Evolutionary conservation across 2,329 filamentous ascomycete genomes (phyloP).

Genomic region (Alternaria brassicicola): DNA sequence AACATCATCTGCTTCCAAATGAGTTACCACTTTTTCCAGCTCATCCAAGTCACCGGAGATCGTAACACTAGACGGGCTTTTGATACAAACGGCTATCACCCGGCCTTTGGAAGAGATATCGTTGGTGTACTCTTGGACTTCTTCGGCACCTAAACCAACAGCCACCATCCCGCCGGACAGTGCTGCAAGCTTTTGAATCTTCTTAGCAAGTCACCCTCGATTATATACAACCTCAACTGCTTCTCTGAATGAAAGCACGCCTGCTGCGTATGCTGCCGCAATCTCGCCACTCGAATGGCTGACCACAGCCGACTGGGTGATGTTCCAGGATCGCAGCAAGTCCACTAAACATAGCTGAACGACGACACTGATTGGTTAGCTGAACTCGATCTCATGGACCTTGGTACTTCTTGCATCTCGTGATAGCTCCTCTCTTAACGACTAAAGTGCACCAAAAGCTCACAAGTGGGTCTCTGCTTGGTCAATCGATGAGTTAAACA

Average conservation of each 20-base stretch:
- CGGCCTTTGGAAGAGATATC: not conserved
- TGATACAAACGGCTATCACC: constrained; percentile 8
- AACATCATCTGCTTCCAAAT: constrained; percentile 45
- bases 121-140: constrained; percentile 3
- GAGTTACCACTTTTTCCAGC: constrained; percentile 39
- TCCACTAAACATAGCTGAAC: constrained; percentile 24
- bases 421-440: not conserved
- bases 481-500: not conserved
- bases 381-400: constrained; percentile 11
- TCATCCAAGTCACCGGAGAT: constrained; percentile 51
- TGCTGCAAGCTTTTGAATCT: not conserved
- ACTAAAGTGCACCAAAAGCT: constrained; percentile 4
- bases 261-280: constrained; percentile 35
- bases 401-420: not conserved
- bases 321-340: constrained; percentile 17
- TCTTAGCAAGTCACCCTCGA: constrained; percentile 26
- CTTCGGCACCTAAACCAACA: constrained; percentile 16
- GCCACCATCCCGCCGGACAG: constrained; percentile 26
- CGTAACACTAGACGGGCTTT: constrained; percentile 47
- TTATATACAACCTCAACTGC: constrained; percentile 23
- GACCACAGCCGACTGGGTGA: constrained; percentile 12
- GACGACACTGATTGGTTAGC: constrained; percentile 27
- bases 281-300: constrained; percentile 40
- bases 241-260: constrained; percentile 13
- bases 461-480: not conserved